A percentile compares a stretch with the other conserved stretches of the same genome.
phyloP scores from a whole-genome alignment of 805 yeast genomes.

The Cyberlindnera meyerae region DNA sequence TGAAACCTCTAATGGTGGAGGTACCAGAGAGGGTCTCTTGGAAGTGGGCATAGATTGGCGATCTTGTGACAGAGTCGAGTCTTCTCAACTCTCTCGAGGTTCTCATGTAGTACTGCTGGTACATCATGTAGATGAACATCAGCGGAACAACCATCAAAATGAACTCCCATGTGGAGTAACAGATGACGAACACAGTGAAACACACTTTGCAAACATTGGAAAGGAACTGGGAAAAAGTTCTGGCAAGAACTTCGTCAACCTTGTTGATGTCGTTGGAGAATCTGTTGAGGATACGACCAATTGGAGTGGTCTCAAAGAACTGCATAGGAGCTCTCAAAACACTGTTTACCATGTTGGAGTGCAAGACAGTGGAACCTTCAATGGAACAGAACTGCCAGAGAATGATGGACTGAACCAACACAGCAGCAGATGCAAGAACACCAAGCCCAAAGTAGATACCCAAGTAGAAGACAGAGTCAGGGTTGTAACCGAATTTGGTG shows the following conservation, averaged over 20 bases:
- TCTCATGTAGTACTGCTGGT: constrained; percentile 70
- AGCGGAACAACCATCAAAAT: constrained; percentile 68
- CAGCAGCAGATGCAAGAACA: constrained; percentile 52
- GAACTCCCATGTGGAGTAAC: constrained; percentile 86
- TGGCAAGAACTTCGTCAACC: constrained; percentile 72
- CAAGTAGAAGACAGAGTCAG: constrained; percentile 64
- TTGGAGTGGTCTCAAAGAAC: constrained; percentile 92
- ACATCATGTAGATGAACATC: constrained; percentile 56
- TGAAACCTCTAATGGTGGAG: constrained; percentile 69
- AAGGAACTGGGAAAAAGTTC: constrained; percentile 69
- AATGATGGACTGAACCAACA: constrained; percentile 60
- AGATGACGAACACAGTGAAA: constrained; percentile 75
- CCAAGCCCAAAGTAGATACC: constrained; percentile 76
- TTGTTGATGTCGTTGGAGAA: constrained; percentile 88
- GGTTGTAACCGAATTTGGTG: constrained; percentile 62
- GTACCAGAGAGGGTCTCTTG: constrained; percentile 78
- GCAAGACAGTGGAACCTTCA: constrained; percentile 72
- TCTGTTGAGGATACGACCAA: constrained; percentile 86
- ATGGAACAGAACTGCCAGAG: constrained; percentile 81
- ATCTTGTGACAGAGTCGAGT: constrained; percentile 71
- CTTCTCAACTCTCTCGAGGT: constrained; percentile 82
- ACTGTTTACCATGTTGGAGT: constrained; percentile 64
- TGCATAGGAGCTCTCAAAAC: constrained; percentile 92
- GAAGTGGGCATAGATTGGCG: constrained; percentile 80
- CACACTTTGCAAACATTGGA: constrained; percentile 55